phyloP scores from a whole-genome alignment of 345 rosid species.

The Euclidium syriacum region DNA sequence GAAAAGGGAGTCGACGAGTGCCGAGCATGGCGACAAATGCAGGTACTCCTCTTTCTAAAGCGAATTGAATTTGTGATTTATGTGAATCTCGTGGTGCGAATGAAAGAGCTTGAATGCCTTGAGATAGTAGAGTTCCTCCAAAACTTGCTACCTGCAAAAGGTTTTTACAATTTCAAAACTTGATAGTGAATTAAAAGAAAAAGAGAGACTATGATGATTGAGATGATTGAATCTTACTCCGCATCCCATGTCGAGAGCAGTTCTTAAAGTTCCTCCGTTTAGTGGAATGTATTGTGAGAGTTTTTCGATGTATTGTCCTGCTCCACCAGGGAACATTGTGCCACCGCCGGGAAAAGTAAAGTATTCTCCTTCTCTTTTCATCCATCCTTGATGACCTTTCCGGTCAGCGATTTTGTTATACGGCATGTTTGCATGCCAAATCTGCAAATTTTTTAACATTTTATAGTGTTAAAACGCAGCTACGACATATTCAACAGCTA shows the following conservation, averaged over 20 bases:
- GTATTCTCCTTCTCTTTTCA: slow-evolving; percentile 78
- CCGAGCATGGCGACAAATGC: slow-evolving; percentile 99
- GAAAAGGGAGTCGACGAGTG: slow-evolving; percentile 93
- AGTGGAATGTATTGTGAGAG: slow-evolving; percentile 82
- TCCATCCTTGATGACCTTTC: slow-evolving; percentile 99
- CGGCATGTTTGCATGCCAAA: slow-evolving; percentile 98
- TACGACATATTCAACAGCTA: not conserved
- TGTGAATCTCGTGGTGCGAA: slow-evolving; percentile 99
- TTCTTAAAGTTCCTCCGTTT: slow-evolving; percentile 61
- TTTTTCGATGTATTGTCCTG: slow-evolving; percentile 74
- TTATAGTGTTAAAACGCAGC: not conserved
- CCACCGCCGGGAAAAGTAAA: slow-evolving; percentile 98
- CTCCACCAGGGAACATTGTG: slow-evolving; percentile 97
- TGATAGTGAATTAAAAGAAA: not conserved
- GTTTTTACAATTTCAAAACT: not conserved
- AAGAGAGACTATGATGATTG: not conserved
- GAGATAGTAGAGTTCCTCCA: slow-evolving; percentile 73
- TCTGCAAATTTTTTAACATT: slow-evolving; percentile 32
- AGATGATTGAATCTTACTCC: too few relatives aligned
- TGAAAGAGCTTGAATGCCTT: slow-evolving; percentile 69
- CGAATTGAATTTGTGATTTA: slow-evolving; percentile 95
- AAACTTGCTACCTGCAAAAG: slow-evolving; percentile 87
- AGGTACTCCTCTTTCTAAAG: slow-evolving; percentile 92
- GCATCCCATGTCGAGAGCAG: slow-evolving; percentile 99
- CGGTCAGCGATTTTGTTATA: slow-evolving; percentile 90